Base-by-base conservation (phyloP, 2,329 filamentous ascomycete species). In the Fusarium poae region DNA sequence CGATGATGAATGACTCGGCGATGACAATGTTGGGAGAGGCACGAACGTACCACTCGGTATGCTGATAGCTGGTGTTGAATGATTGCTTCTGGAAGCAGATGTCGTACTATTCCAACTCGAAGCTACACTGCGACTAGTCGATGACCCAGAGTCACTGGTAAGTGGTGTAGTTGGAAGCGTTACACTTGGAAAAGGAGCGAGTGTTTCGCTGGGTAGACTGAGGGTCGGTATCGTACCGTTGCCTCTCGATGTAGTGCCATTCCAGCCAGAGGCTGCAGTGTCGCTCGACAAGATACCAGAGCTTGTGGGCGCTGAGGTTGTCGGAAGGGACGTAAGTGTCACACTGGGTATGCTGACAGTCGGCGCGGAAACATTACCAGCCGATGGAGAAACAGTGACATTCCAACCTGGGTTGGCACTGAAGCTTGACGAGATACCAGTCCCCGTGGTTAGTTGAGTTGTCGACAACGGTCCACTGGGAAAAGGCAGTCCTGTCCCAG, bases 61-160 rank as follows among this genome's bases (percentile, higher is more conserved):
- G 23, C 65, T 50, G n/a, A 56, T 3, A 13, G 45, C 61, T 7
- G 62, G 51, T 11, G 57, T 30, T 9, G 52, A 61, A 23, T 3
- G 5, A 5, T 49, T 65, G 2, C 32, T 29, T 16, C 35, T 52
- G 3, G 59, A 40, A 12, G 29, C 9, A 9, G 48, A 53, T 4
- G 23, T 49, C 8, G 62, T 60, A 18, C 9, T n/a, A 54, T 65
- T 65, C 61, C 46, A 49, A 16, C 53, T 34, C 18, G 60, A 37
- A 18, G 35, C 27, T 3, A 40, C 11, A 46, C 52, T 65, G 2
- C 40, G 20, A 25, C n/a, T 42, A 12, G 27, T 35, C 1, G 56
- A 61, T 2, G 15, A 10, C 6, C 4, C 18, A 13, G 51, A 25
- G 11, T n/a, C 15, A 15, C 57, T 34, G 0, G 34, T 42, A 2